Percentiles rank a stretch among this genome's conserved stretches.
These are phyloP conservation scores for Cyclotella choctawhatcheeana DNA, from an alignment of 108 stramenopile genomes.

Conservation along the genomic window DNA sequence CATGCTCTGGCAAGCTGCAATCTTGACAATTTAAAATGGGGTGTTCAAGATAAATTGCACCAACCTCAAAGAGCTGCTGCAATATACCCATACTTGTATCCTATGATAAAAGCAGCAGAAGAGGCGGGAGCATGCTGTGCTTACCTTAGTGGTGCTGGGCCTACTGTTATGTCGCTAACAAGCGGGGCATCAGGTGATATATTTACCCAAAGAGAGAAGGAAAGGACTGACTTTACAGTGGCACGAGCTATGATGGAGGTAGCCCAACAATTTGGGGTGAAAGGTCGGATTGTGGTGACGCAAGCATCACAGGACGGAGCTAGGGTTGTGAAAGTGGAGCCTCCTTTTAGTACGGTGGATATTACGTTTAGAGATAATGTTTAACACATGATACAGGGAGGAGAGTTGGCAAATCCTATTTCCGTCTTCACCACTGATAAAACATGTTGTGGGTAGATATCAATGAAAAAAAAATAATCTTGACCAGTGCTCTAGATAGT, in stretches of 20 bases:
- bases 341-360: constrained; percentile 82
- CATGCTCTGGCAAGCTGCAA: constrained; percentile 90
- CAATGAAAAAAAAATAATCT: no score
- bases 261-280: constrained; percentile 79
- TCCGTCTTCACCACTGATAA: no score
- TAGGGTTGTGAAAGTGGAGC: constrained; percentile 82
- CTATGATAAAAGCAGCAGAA: constrained; percentile 95
- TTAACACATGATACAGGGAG: constrained; percentile 45
- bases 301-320: constrained; percentile 83
- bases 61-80: constrained; percentile 96
- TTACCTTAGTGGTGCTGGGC: constrained; percentile 95
- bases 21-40: constrained; percentile 91
- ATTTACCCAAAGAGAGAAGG: constrained; percentile 95
- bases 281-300: constrained; percentile 83
- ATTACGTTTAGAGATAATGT: constrained; percentile 89
- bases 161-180: constrained; percentile 97
- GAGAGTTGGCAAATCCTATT: no score
- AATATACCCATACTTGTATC: constrained; percentile 92
- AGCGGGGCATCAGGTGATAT: constrained; percentile 97
- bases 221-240: constrained; percentile 92
- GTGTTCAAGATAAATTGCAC: constrained; percentile 94
- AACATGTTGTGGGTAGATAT: no score
- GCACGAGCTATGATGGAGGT: constrained; percentile 94
- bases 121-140: constrained; percentile 94
- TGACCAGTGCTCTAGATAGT: no score